These are phyloP conservation scores for Apiospora arundinis DNA, from an alignment of 2,329 filamentous ascomycete species.

Conservation along the genomic window DNA sequence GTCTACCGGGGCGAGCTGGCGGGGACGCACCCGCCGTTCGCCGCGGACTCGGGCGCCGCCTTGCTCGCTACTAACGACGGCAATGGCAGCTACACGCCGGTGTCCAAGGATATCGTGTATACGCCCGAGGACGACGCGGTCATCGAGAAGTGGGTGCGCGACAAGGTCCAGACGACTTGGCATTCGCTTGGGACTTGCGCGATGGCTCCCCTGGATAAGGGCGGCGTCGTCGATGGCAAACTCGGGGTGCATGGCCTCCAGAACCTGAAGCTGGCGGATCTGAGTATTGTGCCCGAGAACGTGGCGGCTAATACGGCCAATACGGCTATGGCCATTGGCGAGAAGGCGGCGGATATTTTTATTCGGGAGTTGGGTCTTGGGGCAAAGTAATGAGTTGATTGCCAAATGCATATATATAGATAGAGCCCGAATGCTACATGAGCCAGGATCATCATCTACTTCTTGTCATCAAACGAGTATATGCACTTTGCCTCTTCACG, in stretches of 20 bases:
- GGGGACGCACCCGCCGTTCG: slow-evolving; percentile 52
- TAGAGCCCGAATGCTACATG: too few relatives aligned
- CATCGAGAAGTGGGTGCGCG: slow-evolving; percentile 46
- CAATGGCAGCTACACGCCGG: too few relatives aligned
- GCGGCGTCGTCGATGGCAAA: slow-evolving; percentile 54
- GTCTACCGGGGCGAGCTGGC: slow-evolving; percentile 55
- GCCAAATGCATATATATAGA: too few relatives aligned
- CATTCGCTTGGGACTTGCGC: slow-evolving; percentile 52
- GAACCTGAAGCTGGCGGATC: slow-evolving; percentile 44
- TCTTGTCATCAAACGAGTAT: too few relatives aligned
- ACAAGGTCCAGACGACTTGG: slow-evolving; percentile 43
- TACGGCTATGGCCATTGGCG: slow-evolving; percentile 52
- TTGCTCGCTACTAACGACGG: slow-evolving; percentile 28
- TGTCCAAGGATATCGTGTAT: slow-evolving; percentile 56
- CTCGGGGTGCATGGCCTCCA: slow-evolving; percentile 49
- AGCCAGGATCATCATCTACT: too few relatives aligned
- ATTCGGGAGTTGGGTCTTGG: slow-evolving; percentile 38
- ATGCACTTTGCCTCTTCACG: too few relatives aligned
- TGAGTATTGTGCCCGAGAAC: slow-evolving; percentile 40
- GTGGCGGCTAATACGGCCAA: slow-evolving; percentile 52
- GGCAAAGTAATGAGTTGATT: neutral
- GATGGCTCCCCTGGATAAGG: slow-evolving; percentile 56
- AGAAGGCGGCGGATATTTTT: slow-evolving; percentile 49
- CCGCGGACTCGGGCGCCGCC: slow-evolving; percentile 46
- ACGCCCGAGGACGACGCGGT: slow-evolving; percentile 48